phyloP scores from a whole-genome alignment of 257 asterid species.

The Anisodus tanguticus region DNA sequence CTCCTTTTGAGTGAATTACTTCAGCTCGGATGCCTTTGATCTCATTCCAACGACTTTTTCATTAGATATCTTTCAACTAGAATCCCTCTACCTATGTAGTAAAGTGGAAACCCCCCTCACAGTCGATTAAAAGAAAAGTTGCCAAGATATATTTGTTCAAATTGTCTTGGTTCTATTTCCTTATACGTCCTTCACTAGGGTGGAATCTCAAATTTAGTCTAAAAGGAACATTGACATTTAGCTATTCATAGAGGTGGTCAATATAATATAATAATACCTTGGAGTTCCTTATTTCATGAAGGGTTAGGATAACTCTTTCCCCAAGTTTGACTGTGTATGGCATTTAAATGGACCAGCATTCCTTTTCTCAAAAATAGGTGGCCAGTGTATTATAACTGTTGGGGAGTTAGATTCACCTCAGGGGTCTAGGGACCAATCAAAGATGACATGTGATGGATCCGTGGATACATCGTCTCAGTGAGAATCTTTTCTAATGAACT shows the following conservation, averaged over 20 bases:
- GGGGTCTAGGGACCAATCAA: background rate
- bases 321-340: background rate
- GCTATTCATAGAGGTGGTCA: background rate
- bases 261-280: background rate
- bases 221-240: background rate
- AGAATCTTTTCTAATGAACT: background rate
- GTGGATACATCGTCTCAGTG: background rate
- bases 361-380: slow-evolving; percentile 6
- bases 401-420: background rate
- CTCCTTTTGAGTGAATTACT: too few species aligned
- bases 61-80: too few species aligned
- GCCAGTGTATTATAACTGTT: background rate
- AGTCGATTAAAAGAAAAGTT: too few species aligned
- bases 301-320: background rate
- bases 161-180: slow-evolving; percentile 1
- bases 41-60: too few species aligned
- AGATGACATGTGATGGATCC: slow-evolving; percentile 17
- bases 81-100: too few species aligned
- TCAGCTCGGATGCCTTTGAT: too few species aligned
- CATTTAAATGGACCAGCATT: background rate
- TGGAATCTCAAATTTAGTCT: background rate
- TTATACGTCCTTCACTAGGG: background rate
- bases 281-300: background rate
- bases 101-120: too few species aligned
- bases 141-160: background rate